Conservation (phyloP, 768 basidiomycete genomes). For the Rhizopogon roseolus region DNA sequence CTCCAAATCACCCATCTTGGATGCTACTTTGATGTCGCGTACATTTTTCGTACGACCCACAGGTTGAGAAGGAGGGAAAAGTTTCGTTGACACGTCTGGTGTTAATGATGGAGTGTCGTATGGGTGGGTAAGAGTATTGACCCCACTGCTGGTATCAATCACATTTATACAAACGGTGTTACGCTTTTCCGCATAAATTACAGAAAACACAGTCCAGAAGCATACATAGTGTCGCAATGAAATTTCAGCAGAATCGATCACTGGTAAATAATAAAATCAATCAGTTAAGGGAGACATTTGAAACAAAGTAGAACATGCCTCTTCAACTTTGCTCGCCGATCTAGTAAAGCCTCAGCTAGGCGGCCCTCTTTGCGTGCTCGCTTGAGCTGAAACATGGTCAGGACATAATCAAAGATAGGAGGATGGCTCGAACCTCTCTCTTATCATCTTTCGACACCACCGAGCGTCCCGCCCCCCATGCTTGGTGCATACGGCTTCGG, state of each 20-base stretch:
- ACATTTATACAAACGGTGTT: neutral
- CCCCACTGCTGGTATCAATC: too few species aligned
- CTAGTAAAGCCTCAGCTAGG: slow-evolving; percentile 74
- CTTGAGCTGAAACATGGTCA: slow-evolving; percentile 52
- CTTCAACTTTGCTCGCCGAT: slow-evolving; percentile 79
- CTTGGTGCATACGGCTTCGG: slow-evolving; percentile 64
- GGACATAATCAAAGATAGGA: slow-evolving; percentile 3
- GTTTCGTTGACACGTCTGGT: neutral
- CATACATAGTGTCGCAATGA: slow-evolving; percentile 6
- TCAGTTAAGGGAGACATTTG: slow-evolving; percentile 3
- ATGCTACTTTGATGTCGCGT: neutral
- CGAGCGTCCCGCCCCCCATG: slow-evolving; percentile 80
- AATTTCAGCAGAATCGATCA: slow-evolving; percentile 40
- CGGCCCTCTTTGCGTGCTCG: slow-evolving; percentile 74
- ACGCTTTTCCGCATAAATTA: neutral
- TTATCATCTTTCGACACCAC: slow-evolving; percentile 68
- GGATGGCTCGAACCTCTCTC: slow-evolving; percentile 50
- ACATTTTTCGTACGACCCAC: neutral
- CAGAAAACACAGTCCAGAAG: neutral
- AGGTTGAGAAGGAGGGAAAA: neutral
- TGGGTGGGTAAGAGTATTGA: neutral
- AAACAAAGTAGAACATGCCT: slow-evolving; percentile 41
- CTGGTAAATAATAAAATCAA: slow-evolving; percentile 15
- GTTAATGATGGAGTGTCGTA: neutral
- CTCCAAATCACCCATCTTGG: neutral